These are phyloP conservation scores for Castanospermum australe DNA, from an alignment of 306 rosid genomes.

Conservation along the genomic window DNA sequence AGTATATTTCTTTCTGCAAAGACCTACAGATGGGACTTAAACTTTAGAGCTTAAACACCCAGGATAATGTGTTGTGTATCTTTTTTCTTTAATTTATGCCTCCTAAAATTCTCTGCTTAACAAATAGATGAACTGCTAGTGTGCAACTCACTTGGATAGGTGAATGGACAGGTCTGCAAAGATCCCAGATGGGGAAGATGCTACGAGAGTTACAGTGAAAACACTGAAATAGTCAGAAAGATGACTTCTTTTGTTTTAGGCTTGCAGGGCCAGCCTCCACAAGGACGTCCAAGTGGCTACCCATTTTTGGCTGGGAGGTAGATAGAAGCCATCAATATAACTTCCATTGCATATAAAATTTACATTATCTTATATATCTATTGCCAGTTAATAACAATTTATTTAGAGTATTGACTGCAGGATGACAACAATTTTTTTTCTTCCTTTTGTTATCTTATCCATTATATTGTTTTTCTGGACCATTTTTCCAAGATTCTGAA, in stretches of 20 bases:
- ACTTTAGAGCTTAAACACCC: background rate
- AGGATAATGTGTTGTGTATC: background rate
- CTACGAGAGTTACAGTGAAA: slow-evolving; percentile 75
- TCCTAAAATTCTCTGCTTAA: background rate
- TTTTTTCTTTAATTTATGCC: background rate
- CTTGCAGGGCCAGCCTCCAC: slow-evolving; percentile 75
- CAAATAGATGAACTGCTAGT: background rate
- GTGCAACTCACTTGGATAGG: slow-evolving; percentile 7
- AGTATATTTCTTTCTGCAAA: background rate
- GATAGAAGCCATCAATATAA: background rate
- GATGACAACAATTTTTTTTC: background rate
- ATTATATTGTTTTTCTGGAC: background rate
- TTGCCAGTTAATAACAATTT: background rate
- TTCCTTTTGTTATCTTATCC: background rate
- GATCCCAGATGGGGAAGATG: slow-evolving; percentile 96
- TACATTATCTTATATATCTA: background rate
- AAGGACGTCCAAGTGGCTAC: slow-evolving; percentile 56
- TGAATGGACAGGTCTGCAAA: slow-evolving; percentile 62
- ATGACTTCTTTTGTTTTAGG: slow-evolving; percentile 66
- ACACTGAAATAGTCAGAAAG: slow-evolving; percentile 61
- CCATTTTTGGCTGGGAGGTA: slow-evolving; percentile 83
- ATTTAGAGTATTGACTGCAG: background rate
- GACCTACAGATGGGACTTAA: background rate
- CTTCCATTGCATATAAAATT: slow-evolving; percentile 4
- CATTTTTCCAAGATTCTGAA: background rate